These are phyloP conservation scores for Calendula officinalis DNA, from an alignment of 129 eudicot genomes.

Conservation along the genomic window DNA sequence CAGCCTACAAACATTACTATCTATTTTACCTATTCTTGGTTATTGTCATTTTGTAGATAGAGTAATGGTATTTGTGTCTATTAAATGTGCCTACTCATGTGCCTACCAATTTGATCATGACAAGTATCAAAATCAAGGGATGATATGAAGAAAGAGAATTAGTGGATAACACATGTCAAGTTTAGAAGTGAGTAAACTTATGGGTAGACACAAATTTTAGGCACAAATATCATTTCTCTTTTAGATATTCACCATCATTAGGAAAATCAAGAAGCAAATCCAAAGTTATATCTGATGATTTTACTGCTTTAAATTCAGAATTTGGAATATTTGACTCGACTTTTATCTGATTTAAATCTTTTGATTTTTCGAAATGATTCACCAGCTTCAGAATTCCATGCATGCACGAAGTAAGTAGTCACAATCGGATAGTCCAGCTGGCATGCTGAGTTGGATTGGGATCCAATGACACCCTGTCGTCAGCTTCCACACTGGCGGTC, in stretches of 20 bases:
- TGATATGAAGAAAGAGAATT: no score
- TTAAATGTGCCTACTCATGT: no score
- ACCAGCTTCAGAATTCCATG: constrained; percentile 73
- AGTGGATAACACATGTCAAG: no score
- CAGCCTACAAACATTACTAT: no score
- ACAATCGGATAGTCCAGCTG: constrained; percentile 28
- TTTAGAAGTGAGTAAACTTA: no score
- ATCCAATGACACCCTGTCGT: constrained; percentile 48
- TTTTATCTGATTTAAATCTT: constrained; percentile 27
- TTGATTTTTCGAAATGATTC: constrained; percentile 47
- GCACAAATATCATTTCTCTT: constrained; percentile 42
- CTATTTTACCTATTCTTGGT: not conserved
- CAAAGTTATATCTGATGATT: constrained; percentile 54
- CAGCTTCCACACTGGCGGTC: constrained; percentile 51
- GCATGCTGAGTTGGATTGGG: constrained; percentile 37
- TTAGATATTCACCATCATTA: constrained; percentile 40
- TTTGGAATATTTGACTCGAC: constrained; percentile 43
- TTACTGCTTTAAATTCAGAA: constrained; percentile 44
- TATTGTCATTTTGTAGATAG: constrained; percentile 21
- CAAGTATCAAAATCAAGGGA: no score
- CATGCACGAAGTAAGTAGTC: constrained; percentile 44
- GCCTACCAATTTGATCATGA: no score
- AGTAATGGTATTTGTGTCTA: no score
- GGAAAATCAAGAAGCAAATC: constrained; percentile 69
- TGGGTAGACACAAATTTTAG: no score